Evolutionary conservation across 495 filamentous ascomycete genomes (phyloP), one percentile per base, ranked within the genome.

Genomic region (Apiosordaria backusii): DNA sequence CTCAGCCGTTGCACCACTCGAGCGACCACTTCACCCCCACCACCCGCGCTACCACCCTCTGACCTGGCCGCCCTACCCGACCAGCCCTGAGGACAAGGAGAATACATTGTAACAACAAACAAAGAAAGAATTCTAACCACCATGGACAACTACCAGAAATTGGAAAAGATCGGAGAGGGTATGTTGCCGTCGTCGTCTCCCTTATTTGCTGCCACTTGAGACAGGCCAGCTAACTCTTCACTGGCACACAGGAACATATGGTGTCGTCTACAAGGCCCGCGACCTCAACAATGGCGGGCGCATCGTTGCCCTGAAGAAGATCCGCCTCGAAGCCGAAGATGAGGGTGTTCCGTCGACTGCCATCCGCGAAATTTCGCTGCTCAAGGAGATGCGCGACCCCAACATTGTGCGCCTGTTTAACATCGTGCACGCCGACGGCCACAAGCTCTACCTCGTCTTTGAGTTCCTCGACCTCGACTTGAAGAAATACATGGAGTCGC

Each of bases 121-220:
- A 23, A 60, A 21, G 35, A 22, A 40, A n/a, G 18, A 50, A 22
- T 25, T n/a, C 54, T 61, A 61, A 64, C 63, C 57, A 63, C 66
- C 69, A 99, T 99, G 95, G 95, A 99, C 76, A 97, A 97, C 78
- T 99, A 99, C 79, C 93, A 98, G 83, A 97, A 97, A 82, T 90
- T 99, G 65, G 95, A 99, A 84, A 99, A 99, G 82, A 96, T 99
- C 78, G 95, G 95, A 72, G 95, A 99, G 85, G 95, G 95, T 97
- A 78, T 74, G 77, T 77, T 25, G 45, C 57, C 27, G 10, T 26
- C 35, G 24, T 1, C 40, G 3, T 21, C 23, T 29, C 24, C 25
- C 15, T 35, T 13, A 19, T 0, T 13, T 23, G 21, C 19, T 63
- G 53, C 3, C 35, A 13, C 35, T 18, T 45, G 27, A 7, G 7